phyloP scores from a whole-genome alignment of 805 yeast species.

The Ogataea degrootiae region DNA sequence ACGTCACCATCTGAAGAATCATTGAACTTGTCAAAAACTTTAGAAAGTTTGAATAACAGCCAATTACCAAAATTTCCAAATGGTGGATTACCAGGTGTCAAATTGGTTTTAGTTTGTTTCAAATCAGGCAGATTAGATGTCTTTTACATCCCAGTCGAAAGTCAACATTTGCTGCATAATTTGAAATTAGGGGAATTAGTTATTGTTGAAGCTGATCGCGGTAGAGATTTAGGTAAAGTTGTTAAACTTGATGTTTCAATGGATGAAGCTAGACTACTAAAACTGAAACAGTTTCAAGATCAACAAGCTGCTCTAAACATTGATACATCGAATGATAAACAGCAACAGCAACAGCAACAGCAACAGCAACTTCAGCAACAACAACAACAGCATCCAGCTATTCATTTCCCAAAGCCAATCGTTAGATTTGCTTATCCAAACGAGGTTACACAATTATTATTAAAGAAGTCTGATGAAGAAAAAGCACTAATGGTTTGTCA shows the following conservation, averaged over 20 bases:
- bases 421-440: slow-evolving; percentile 55
- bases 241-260: slow-evolving; percentile 51
- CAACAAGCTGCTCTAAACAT: slow-evolving; percentile 58
- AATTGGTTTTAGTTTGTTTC: slow-evolving; percentile 63
- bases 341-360: slow-evolving; percentile 7
- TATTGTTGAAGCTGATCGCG: slow-evolving; percentile 81
- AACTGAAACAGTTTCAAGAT: slow-evolving; percentile 62
- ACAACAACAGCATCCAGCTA: slow-evolving; percentile 33
- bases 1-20: slow-evolving; percentile 22
- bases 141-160: slow-evolving; percentile 50
- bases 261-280: slow-evolving; percentile 65
- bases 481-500: slow-evolving; percentile 61
- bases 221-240: slow-evolving; percentile 69
- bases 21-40: slow-evolving; percentile 21
- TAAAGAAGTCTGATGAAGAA: slow-evolving; percentile 64
- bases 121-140: slow-evolving; percentile 79
- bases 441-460: slow-evolving; percentile 55
- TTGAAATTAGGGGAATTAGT: slow-evolving; percentile 61
- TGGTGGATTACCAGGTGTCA: slow-evolving; percentile 27
- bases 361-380: slow-evolving; percentile 4
- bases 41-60: slow-evolving; percentile 18
- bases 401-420: slow-evolving; percentile 66
- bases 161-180: slow-evolving; percentile 17
- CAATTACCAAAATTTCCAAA: slow-evolving; percentile 31
- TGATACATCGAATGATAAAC: slow-evolving; percentile 24